Conservation (phyloP, 2,329 filamentous ascomycete genomes). For the Thelonectria rubi region DNA sequence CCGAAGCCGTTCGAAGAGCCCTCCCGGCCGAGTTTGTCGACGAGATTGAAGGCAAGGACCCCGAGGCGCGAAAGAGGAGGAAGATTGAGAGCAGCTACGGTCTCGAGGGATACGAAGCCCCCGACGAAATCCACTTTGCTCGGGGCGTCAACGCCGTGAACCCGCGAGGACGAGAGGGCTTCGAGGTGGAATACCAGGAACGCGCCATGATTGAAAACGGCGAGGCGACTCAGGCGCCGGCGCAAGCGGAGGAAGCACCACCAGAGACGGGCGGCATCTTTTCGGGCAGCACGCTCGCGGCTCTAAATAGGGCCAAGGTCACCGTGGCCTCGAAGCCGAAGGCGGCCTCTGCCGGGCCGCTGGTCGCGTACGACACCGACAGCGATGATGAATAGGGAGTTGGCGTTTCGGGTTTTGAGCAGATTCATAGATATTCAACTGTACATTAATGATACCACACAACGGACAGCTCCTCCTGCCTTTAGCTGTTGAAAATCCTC, state of each 20-base stretch:
- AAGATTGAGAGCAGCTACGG: constrained; percentile 92
- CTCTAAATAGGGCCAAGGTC: constrained; percentile 69
- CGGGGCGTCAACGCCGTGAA: constrained; percentile 76
- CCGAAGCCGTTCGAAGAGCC: constrained; percentile 88
- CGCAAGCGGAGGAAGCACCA: constrained; percentile 44
- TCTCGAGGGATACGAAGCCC: constrained; percentile 89
- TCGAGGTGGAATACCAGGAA: constrained; percentile 71
- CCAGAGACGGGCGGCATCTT: constrained; percentile 72
- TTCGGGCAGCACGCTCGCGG: constrained; percentile 82
- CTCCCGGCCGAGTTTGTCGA: constrained; percentile 90
- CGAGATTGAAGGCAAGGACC: constrained; percentile 91
- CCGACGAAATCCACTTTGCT: constrained; percentile 93
- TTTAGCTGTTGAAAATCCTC: constrained; percentile 83
- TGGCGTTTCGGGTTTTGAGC: constrained; percentile 37
- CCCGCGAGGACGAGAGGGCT: constrained; percentile 64
- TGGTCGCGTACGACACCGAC: constrained; percentile 92
- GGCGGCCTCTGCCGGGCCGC: constrained; percentile 68
- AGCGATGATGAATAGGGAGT: constrained; percentile 70
- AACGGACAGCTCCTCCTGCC: constrained; percentile 22
- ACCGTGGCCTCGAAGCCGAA: constrained; percentile 64
- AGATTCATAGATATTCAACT: constrained; percentile 39
- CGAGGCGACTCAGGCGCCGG: constrained; percentile 53
- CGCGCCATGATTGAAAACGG: constrained; percentile 66
- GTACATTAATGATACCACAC: constrained; percentile 46
- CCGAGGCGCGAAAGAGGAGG: constrained; percentile 85